Conservation (phyloP, 768 basidiomycete species). For the Crepidotus variabilis region DNA sequence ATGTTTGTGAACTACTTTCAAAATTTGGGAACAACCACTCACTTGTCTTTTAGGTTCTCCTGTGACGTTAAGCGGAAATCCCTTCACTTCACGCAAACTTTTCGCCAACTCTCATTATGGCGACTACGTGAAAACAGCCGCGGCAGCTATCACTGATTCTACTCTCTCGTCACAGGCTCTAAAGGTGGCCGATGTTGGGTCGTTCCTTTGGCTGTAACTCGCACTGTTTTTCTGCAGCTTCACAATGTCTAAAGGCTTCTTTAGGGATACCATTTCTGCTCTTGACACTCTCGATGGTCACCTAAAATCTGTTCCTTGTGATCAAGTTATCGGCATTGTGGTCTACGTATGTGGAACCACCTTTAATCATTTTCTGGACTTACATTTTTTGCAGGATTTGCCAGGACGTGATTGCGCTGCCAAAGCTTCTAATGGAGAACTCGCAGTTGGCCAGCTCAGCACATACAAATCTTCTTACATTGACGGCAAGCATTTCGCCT, state of each 20-base stretch:
- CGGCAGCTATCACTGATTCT: not conserved
- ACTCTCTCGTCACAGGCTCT: not conserved
- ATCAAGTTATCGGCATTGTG: not conserved
- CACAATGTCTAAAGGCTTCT: not conserved
- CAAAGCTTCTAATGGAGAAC: constrained; percentile 28
- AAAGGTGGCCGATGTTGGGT: not conserved
- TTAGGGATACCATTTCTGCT: not conserved
- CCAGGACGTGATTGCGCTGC: constrained; percentile 33
- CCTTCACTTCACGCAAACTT: not conserved
- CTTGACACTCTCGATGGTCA: not conserved
- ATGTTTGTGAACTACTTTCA: too few species aligned
- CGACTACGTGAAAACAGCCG: not conserved
- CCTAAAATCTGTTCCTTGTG: not conserved
- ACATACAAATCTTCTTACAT: constrained; percentile 27
- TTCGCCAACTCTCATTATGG: not conserved
- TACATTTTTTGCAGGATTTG: constrained; percentile 10
- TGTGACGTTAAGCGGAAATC: not conserved
- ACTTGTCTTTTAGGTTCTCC: not conserved
- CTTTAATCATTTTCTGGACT: not conserved
- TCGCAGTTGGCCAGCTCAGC: constrained; percentile 20
- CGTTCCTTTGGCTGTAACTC: not conserved
- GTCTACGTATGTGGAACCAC: not conserved
- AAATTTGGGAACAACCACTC: too few species aligned
- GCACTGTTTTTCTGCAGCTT: not conserved
- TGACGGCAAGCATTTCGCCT: constrained; percentile 8